Conservation (phyloP, 805 yeast genomes). For the Saccharomycopsis babjevae region DNA sequence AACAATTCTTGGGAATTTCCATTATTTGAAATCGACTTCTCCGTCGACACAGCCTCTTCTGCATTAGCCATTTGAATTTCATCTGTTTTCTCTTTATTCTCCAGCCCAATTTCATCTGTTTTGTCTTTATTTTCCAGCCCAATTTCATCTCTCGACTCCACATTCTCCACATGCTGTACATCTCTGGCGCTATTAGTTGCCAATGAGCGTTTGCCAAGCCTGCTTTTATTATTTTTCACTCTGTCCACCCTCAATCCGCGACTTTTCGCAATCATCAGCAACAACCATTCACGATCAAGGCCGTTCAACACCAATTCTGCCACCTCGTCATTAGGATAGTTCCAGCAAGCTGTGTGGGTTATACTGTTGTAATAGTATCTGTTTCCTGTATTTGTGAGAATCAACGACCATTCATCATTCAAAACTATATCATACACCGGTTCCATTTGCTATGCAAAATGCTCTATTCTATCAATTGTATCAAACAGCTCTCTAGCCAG, state of each 20-base stretch:
- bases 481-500: too few species aligned
- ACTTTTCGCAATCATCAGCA: constrained; percentile 29
- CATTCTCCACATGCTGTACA: neutral
- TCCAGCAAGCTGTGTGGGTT: constrained; percentile 28
- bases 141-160: neutral
- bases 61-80: constrained; percentile 1
- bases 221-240: neutral
- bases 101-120: constrained; percentile 9
- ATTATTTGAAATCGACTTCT: neutral
- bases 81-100: neutral
- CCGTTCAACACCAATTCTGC: constrained; percentile 13
- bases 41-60: neutral
- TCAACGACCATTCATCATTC: constrained; percentile 30
- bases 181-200: too few species aligned
- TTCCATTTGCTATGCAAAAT: neutral
- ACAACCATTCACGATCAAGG: constrained; percentile 21
- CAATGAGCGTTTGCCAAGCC: neutral
- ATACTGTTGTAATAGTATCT: constrained; percentile 31
- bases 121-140: neutral
- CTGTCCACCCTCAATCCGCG: constrained; percentile 26
- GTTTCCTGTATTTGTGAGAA: constrained; percentile 32
- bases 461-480: too few species aligned
- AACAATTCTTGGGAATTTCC: too few species aligned
- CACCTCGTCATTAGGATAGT: constrained; percentile 19
- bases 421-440: constrained; percentile 11